phyloP scores from a whole-genome alignment of 1,139 yeast species.

The Saccharomycopsis hybrid region DNA sequence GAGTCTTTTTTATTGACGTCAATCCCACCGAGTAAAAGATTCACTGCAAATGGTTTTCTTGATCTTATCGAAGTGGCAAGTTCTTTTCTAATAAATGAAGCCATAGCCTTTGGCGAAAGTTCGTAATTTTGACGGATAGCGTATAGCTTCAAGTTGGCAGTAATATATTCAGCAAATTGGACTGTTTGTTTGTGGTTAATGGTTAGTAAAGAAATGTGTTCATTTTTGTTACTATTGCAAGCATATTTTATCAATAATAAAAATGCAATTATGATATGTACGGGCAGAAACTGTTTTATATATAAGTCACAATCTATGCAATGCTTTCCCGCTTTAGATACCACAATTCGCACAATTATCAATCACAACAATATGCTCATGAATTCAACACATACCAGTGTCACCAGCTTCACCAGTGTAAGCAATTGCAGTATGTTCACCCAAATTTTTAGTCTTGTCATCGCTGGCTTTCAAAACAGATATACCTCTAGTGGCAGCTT shows the following conservation, averaged over 20 bases:
- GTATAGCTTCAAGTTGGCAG: conserved; percentile 85
- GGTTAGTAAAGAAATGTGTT: too few relatives aligned
- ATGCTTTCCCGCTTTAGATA: too few relatives aligned
- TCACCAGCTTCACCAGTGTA: conserved; percentile 97
- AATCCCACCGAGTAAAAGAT: conserved; percentile 80
- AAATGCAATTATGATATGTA: too few relatives aligned
- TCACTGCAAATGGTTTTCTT: conserved; percentile 91
- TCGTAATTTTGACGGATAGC: conserved; percentile 83
- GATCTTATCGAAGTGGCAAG: conserved; percentile 85
- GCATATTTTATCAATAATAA: too few relatives aligned
- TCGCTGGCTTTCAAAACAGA: conserved; percentile 80
- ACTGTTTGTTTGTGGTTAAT: too few relatives aligned
- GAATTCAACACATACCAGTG: conserved; percentile 37
- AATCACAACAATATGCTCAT: too few relatives aligned
- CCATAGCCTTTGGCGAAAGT: conserved; percentile 75
- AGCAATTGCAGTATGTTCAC: conserved; percentile 76
- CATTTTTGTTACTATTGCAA: too few relatives aligned
- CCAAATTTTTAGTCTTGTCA: conserved; percentile 77
- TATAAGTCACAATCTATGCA: too few relatives aligned
- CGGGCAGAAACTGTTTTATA: too few relatives aligned
- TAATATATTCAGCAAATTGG: conserved; percentile 92
- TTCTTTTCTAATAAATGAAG: conserved; percentile 82
- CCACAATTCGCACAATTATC: too few relatives aligned
- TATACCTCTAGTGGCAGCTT: conserved; percentile 91
- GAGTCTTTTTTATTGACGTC: conserved; percentile 54